Percentiles rank a stretch among this genome's conserved stretches.
Evolutionary conservation across 805 yeast species (phyloP).

Genomic region (Monosporozyma aquatica): DNA sequence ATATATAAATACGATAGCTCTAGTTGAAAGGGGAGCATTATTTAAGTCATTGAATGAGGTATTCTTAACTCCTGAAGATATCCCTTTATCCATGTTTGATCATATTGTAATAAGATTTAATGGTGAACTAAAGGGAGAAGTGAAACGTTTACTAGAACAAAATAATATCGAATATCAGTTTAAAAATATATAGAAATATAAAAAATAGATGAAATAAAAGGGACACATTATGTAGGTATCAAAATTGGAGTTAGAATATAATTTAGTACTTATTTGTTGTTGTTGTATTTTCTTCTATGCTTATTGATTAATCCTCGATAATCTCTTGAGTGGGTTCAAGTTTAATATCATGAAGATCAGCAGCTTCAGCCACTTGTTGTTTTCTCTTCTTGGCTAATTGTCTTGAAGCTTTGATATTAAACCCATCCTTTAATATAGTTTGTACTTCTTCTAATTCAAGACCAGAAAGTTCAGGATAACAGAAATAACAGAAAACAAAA

Average conservation of each 20-base stretch:
- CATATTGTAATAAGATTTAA: constrained; percentile 13
- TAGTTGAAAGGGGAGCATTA: constrained; percentile 30
- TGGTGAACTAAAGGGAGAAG: background rate
- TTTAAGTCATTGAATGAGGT: constrained; percentile 68
- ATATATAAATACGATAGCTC: constrained; percentile 42
- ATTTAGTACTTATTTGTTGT: too few species aligned
- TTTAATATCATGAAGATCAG: constrained; percentile 8
- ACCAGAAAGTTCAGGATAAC: constrained; percentile 88
- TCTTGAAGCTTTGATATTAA: constrained; percentile 64
- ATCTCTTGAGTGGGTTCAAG: constrained; percentile 22
- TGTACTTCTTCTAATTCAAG: constrained; percentile 89
- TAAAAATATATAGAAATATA: background rate
- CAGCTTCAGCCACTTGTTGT: constrained; percentile 19
- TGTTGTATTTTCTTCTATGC: too few species aligned
- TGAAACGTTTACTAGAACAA: constrained; percentile 4
- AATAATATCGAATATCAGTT: constrained; percentile 10
- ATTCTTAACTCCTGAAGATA: constrained; percentile 54
- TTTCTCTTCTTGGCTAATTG: constrained; percentile 43
- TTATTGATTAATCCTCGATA: too few species aligned
- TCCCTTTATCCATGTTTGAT: constrained; percentile 19
- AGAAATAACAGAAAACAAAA: constrained; percentile 64
- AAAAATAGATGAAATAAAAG: background rate
- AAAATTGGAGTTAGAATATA: too few species aligned
- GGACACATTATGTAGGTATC: background rate
- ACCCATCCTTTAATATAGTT: constrained; percentile 69